Conservation (phyloP, 2,329 filamentous ascomycete genomes). For the Ceratocystiopsis sp. region DNA sequence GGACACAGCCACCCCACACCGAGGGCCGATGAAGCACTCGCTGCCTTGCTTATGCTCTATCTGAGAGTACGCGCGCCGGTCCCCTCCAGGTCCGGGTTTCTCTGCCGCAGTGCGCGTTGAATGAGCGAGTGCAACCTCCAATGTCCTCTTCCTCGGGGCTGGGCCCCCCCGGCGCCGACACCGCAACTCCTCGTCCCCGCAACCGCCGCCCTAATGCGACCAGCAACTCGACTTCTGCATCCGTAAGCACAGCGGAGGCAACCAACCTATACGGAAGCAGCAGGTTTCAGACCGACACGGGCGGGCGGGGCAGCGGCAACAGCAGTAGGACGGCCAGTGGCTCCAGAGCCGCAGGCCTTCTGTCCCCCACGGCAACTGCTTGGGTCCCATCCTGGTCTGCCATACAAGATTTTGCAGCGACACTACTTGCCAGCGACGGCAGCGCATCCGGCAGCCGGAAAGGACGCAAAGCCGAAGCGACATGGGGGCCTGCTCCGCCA, state of each 20-base stretch:
- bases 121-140: too few species aligned
- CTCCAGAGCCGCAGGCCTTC: neutral
- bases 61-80: too few species aligned
- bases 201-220: slow-evolving; percentile 25
- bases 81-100: too few species aligned
- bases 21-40: too few species aligned
- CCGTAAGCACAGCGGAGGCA: too few species aligned
- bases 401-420: slow-evolving; percentile 35
- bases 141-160: slow-evolving; percentile 28
- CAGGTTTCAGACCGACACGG: too few species aligned
- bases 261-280: too few species aligned
- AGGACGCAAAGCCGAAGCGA: slow-evolving; percentile 13
- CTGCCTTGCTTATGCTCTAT: too few species aligned
- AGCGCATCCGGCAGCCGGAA: slow-evolving; percentile 13
- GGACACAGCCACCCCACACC: too few species aligned
- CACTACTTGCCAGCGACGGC: slow-evolving; percentile 16
- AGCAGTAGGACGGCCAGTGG: neutral
- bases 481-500: slow-evolving; percentile 36
- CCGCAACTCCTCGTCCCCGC: slow-evolving; percentile 28
- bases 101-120: too few species aligned
- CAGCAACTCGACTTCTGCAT: slow-evolving; percentile 11
- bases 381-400: slow-evolving; percentile 38
- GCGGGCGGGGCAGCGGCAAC: slow-evolving; percentile 6
- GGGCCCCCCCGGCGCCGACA: slow-evolving; percentile 23
- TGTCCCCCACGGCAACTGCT: neutral